phyloP scores from a whole-genome alignment of 1,139 yeast genomes.

The Hyphopichia fennica region DNA sequence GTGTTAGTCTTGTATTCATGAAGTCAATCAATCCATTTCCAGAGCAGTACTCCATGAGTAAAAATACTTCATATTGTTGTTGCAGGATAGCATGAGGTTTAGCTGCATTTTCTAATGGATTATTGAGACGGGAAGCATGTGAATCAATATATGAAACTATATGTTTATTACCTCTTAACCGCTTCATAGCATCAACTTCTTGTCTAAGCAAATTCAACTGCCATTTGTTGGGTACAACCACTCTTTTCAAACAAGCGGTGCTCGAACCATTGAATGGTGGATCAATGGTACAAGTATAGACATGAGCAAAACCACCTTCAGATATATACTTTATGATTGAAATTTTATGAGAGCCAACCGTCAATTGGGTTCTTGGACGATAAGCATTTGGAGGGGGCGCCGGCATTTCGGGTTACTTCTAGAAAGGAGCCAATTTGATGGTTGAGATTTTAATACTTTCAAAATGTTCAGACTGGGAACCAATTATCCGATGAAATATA shows the following conservation, averaged over 20 bases:
- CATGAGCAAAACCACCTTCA: slow-evolving; percentile 80
- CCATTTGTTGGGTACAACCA: slow-evolving; percentile 70
- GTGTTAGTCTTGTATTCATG: slow-evolving; percentile 87
- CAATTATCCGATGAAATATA: too few species aligned
- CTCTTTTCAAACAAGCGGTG: slow-evolving; percentile 71
- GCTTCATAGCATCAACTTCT: slow-evolving; percentile 83
- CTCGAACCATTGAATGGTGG: slow-evolving; percentile 50
- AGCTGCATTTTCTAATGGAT: slow-evolving; percentile 18
- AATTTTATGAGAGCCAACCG: slow-evolving; percentile 66
- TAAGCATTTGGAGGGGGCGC: slow-evolving; percentile 57
- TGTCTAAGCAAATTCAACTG: slow-evolving; percentile 68
- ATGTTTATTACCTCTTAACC: slow-evolving; percentile 72
- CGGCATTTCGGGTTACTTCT: slow-evolving; percentile 14
- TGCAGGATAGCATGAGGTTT: slow-evolving; percentile 16
- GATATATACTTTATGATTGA: slow-evolving; percentile 61
- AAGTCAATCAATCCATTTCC: slow-evolving; percentile 87
- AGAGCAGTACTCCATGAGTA: slow-evolving; percentile 89
- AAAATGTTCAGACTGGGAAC: too few species aligned
- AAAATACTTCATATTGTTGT: slow-evolving; percentile 78
- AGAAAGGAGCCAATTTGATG: too few species aligned
- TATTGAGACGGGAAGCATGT: slow-evolving; percentile 73
- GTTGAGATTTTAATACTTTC: too few species aligned
- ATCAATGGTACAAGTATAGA: slow-evolving; percentile 59
- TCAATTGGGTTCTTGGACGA: slow-evolving; percentile 57
- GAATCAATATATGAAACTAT: slow-evolving; percentile 91